These are phyloP conservation scores for Adenanthera pavonina DNA, from an alignment of 306 rosid species.

Conservation along the genomic window DNA sequence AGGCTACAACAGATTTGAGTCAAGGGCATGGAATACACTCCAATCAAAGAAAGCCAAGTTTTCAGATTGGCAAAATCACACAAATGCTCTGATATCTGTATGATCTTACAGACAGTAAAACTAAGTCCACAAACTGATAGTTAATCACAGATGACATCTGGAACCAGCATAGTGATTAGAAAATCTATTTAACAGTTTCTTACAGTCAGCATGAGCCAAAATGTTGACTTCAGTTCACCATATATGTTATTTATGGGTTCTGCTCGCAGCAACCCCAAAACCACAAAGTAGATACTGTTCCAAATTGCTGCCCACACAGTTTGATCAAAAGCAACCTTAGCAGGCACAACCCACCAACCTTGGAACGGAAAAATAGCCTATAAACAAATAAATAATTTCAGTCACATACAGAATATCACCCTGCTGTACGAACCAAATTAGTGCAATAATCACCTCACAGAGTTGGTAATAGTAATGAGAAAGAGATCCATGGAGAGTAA, in stretches of 20 bases:
- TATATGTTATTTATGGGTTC: slow-evolving; percentile 61
- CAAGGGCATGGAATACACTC: not conserved
- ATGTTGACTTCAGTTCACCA: slow-evolving; percentile 77
- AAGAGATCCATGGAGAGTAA: slow-evolving; percentile 93
- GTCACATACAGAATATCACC: slow-evolving; percentile 39
- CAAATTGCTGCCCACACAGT: slow-evolving; percentile 90
- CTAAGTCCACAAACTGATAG: slow-evolving; percentile 22
- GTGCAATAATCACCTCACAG: slow-evolving; percentile 76
- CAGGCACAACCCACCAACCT: slow-evolving; percentile 97
- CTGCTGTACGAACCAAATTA: slow-evolving; percentile 38
- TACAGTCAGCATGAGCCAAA: slow-evolving; percentile 86
- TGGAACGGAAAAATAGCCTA: slow-evolving; percentile 87
- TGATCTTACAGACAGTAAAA: slow-evolving; percentile 17
- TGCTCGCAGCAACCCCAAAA: slow-evolving; percentile 76
- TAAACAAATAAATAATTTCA: slow-evolving; percentile 40
- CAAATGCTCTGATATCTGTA: slow-evolving; percentile 12
- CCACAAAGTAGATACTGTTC: slow-evolving; percentile 92
- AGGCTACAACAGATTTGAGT: slow-evolving; percentile 7
- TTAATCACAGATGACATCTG: slow-evolving; percentile 32
- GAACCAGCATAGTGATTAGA: slow-evolving; percentile 24
- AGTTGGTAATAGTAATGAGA: slow-evolving; percentile 97
- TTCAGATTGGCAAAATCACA: slow-evolving; percentile 2
- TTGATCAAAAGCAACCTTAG: slow-evolving; percentile 93
- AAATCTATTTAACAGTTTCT: slow-evolving; percentile 44
- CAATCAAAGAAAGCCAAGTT: not conserved